A percentile compares a stretch with the other conserved stretches of the same genome.
Conservation (phyloP, 2,329 filamentous ascomycete species). For the Cytospora leucostoma region DNA sequence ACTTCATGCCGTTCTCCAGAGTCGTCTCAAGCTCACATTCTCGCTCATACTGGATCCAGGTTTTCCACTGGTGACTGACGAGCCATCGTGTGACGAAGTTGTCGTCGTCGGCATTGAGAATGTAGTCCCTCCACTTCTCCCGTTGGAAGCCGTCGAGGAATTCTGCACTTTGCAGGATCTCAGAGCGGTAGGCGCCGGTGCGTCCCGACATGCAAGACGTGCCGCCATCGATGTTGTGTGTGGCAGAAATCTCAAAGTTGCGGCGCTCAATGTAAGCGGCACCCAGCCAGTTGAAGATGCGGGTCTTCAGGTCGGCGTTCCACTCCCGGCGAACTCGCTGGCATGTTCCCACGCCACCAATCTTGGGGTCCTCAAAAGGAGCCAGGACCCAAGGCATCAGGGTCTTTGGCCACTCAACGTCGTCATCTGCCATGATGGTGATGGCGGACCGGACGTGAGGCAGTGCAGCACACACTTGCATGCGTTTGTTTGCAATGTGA, state of each 20-base stretch:
- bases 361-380: slow-evolving; percentile 80
- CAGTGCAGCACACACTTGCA: slow-evolving; percentile 89
- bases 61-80: slow-evolving; percentile 89
- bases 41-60: slow-evolving; percentile 89
- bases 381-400: slow-evolving; percentile 90
- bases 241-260: slow-evolving; percentile 96
- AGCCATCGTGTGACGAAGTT: slow-evolving; percentile 98
- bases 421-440: slow-evolving; percentile 92
- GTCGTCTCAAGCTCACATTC: slow-evolving; percentile 93
- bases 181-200: slow-evolving; percentile 87
- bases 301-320: slow-evolving; percentile 58
- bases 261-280: slow-evolving; percentile 89
- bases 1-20: slow-evolving; percentile 84
- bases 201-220: slow-evolving; percentile 96
- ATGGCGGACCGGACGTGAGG: slow-evolving; percentile 81
- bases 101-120: slow-evolving; percentile 94
- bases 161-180: slow-evolving; percentile 80
- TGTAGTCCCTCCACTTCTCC: slow-evolving; percentile 85
- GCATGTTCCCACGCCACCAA: slow-evolving; percentile 90
- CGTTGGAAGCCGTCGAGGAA: slow-evolving; percentile 90
- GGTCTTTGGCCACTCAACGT: slow-evolving; percentile 87
- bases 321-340: slow-evolving; percentile 77
- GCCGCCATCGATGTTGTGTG: slow-evolving; percentile 90
- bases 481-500: slow-evolving; percentile 88
- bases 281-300: slow-evolving; percentile 85